Base-by-base conservation (phyloP, 345 rosid species). In the Xanthoceras sorbifolium region DNA sequence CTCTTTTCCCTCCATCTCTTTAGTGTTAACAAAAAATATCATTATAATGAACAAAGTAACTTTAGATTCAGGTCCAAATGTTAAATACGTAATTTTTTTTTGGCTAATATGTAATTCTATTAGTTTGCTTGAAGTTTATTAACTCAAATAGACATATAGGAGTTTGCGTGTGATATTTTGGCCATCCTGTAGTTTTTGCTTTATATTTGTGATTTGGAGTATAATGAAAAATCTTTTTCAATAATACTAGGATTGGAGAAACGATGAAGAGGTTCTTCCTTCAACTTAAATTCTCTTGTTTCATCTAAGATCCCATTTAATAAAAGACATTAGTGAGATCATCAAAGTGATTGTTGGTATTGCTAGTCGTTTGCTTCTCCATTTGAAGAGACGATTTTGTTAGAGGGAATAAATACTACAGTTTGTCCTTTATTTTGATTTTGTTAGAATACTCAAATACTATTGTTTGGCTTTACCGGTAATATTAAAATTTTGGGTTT, bases 241-340 rank as follows among this genome's bases (percentile, higher is more conserved):
- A 25, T 71, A 6, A 69, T 54, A 36, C 64, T 71, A 6, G 65
- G 65, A 34, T 25, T 22, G 61, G 3, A 1, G 54, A 14, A 25
- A 31, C 17, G 52, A 36, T 22, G 46, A 25, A 23, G 22, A 17
- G 38, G 34, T 55, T 61, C 28, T 44, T 20, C 31, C 28, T 48
- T 50, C 23, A 28, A 48, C n/a, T 26, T 23, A 18, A 42, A 17
- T 26, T 44, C 44, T 29, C 31, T 74, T n/a, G 38, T 74, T 63
- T 31, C 9, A 29, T 28, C 55, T 40, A 60, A 22, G 4, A 3
- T 48, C 61, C 60, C 64, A 32, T 46, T 63, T 31, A 48, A n/a
- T 74, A 3, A 48, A 74, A 74, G 46, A 42, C 26, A 32, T 36
- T 22, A 32, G 14, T 54, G 18, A 60, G 69, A 74, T 74, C 60